Base-by-base conservation (phyloP, 495 filamentous ascomycete genomes). In the Ramalina intermedia region DNA sequence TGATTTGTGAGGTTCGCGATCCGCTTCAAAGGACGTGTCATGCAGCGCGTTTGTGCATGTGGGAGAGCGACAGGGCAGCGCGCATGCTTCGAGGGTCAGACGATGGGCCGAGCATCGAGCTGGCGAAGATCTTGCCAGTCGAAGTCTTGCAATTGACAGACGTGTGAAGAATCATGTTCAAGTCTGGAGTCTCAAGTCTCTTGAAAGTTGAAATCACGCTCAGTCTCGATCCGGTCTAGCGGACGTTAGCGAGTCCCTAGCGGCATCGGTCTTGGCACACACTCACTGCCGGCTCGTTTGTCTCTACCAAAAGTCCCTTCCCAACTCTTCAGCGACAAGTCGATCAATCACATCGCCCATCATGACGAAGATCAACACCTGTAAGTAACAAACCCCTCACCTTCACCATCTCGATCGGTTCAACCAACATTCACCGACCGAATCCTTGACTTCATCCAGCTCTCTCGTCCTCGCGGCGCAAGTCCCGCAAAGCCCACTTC, bases 401-500 rank as follows among this genome's bases (percentile, higher is more conserved):
- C n/a, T 16, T 6, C 4, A 40, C 38, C n/a, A n/a, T n/a, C n/a
- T n/a, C n/a, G n/a, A n/a, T n/a, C n/a, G n/a, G n/a, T n/a, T n/a
- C n/a, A n/a, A n/a, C n/a, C n/a, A n/a, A 4, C 35, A 18, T 16
- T 21, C 18, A 48, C 36, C 21, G 14, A 37, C 37, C 37, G n/a
- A 12, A 14, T 36, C 26, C 13, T 6, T 37, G 21, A 20, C 41
- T 24, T 58, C 37, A 8, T 13, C 21, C 17, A 85, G 83, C 69
- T 46, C 63, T 87, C 65, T 70, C 79, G 69, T 86, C 84, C 69
- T 94, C 86, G 63, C 82, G 91, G 71, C 79, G 89, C 68, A 99
- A 99, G 84, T 86, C 85, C 67, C 85, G 91, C 72, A 93, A 93
- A 78, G 86, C 85, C 57, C 90, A 99, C 76, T 96, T 94, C 81